phyloP scores from a whole-genome alignment of 1,284 basidiomycete species.

The Cryptococcus wingfieldii region DNA sequence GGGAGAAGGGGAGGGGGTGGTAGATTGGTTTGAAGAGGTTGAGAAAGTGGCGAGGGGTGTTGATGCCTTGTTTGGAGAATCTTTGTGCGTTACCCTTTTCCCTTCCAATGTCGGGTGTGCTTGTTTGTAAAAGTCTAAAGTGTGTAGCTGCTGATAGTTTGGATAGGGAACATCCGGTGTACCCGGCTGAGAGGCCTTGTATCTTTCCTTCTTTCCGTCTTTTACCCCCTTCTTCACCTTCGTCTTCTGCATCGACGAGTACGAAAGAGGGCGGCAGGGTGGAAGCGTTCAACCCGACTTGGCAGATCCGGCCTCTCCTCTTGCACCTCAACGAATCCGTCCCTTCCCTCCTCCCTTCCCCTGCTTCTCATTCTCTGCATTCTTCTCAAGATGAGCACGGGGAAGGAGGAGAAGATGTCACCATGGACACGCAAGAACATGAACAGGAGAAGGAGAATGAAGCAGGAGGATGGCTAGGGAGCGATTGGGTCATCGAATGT shows the following conservation, averaged over 20 bases:
- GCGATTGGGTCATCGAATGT: conserved; percentile 24
- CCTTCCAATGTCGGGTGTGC: neutral
- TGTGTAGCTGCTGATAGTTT: neutral
- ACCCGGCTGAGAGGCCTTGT: neutral
- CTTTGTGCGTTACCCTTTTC: neutral
- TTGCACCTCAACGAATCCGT: conserved; percentile 10
- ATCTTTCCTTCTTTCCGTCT: conserved; percentile 22
- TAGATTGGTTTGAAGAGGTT: conserved; percentile 36
- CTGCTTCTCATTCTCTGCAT: too few relatives aligned
- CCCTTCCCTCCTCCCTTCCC: neutral
- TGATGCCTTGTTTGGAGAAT: neutral
- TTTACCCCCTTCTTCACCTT: conserved; percentile 2
- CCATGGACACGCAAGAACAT: neutral
- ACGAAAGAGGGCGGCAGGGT: too few relatives aligned
- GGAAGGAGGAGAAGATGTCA: conserved; percentile 1
- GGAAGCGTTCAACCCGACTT: conserved; percentile 4
- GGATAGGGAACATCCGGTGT: conserved; percentile 1
- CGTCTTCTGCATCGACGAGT: neutral
- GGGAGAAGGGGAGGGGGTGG: conserved; percentile 3
- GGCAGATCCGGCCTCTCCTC: conserved; percentile 19
- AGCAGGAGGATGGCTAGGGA: conserved; percentile 1
- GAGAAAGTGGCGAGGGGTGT: conserved; percentile 21
- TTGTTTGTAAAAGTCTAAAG: neutral
- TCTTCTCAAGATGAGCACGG: neutral
- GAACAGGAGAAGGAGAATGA: too few relatives aligned